phyloP scores from a whole-genome alignment of 352 stramenopile species.

The Pythium sp. region DNA sequence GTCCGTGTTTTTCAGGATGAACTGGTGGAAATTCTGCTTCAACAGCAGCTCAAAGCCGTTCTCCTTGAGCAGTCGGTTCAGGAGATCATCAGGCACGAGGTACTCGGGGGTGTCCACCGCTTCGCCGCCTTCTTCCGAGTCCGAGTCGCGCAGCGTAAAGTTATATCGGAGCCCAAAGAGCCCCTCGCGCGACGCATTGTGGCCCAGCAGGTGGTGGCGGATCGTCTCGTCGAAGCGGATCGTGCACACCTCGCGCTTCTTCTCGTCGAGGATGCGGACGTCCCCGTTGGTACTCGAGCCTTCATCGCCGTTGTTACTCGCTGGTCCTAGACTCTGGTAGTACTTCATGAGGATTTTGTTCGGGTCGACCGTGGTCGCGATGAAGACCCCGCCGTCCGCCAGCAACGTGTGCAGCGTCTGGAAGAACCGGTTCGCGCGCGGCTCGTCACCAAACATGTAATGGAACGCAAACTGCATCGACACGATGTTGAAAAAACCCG shows the following conservation, averaged over 20 bases:
- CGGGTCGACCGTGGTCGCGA: slow-evolving; percentile 97
- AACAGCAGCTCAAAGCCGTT: slow-evolving; percentile 80
- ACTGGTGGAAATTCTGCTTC: slow-evolving; percentile 86
- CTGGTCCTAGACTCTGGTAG: slow-evolving; percentile 43
- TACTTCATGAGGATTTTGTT: slow-evolving; percentile 88
- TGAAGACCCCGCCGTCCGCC: slow-evolving; percentile 91
- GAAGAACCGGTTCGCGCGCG: slow-evolving; percentile 93
- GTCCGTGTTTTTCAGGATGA: slow-evolving; percentile 73
- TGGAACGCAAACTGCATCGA: slow-evolving; percentile 99
- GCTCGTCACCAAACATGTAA: slow-evolving; percentile 97
- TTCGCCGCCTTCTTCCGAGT: slow-evolving; percentile 59
- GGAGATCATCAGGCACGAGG: slow-evolving; percentile 83
- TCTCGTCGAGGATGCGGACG: slow-evolving; percentile 67
- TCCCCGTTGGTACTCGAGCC: slow-evolving; percentile 28
- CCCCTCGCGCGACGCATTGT: slow-evolving; percentile 33
- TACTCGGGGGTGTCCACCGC: slow-evolving; percentile 90
- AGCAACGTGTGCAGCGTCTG: slow-evolving; percentile 91
- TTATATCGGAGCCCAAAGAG: slow-evolving; percentile 89
- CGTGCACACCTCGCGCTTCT: slow-evolving; percentile 74
- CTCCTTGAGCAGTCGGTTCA: slow-evolving; percentile 59
- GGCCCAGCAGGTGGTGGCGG: slow-evolving; percentile 40
- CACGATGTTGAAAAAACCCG: slow-evolving; percentile 92
- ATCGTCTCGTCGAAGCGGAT: slow-evolving; percentile 72
- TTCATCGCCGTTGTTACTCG: slow-evolving; percentile 17
- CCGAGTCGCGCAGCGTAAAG: slow-evolving; percentile 85